Evolutionary conservation across 345 rosid genomes (phyloP).

Genomic region (Hevea brasiliensis): DNA sequence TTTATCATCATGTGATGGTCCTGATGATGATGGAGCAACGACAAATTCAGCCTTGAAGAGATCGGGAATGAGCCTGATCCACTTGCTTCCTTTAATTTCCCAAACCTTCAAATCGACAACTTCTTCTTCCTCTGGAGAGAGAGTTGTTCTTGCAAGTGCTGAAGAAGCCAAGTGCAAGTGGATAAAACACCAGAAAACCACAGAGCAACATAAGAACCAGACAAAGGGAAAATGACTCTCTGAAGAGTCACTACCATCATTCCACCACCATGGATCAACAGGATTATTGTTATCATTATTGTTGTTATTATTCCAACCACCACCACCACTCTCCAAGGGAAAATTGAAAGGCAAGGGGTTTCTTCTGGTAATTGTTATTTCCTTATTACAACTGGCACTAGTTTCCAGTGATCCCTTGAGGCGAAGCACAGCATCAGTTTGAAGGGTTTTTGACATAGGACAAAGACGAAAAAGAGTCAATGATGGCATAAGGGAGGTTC

Average conservation of each 20-base stretch:
- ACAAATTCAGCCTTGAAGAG: constrained; percentile 52
- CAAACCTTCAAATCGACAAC: constrained; percentile 35
- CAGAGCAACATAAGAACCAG: constrained; percentile 32
- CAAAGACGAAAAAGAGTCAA: background rate
- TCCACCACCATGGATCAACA: constrained; percentile 37
- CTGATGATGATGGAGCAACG: constrained; percentile 20
- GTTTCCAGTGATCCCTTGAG: background rate
- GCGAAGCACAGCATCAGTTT: background rate
- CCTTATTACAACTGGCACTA: background rate
- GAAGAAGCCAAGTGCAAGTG: constrained; percentile 41
- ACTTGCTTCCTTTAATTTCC: constrained; percentile 73
- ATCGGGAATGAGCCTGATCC: constrained; percentile 63
- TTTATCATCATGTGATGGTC: background rate
- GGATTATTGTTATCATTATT: constrained; percentile 16
- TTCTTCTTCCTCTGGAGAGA: constrained; percentile 18
- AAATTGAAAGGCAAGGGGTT: constrained; percentile 19
- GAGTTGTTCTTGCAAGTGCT: constrained; percentile 43
- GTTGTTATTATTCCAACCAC: constrained; percentile 10
- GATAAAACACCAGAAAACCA: constrained; percentile 40
- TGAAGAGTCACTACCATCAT: constrained; percentile 11
- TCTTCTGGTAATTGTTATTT: background rate
- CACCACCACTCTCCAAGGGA: constrained; percentile 21
- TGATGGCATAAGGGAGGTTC: background rate
- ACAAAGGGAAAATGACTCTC: constrained; percentile 8
- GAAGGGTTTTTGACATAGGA: background rate